Evolutionary conservation across 306 rosid species (phyloP), one percentile per base, ranked within the genome.

Genomic region (Castanea mollissima): DNA sequence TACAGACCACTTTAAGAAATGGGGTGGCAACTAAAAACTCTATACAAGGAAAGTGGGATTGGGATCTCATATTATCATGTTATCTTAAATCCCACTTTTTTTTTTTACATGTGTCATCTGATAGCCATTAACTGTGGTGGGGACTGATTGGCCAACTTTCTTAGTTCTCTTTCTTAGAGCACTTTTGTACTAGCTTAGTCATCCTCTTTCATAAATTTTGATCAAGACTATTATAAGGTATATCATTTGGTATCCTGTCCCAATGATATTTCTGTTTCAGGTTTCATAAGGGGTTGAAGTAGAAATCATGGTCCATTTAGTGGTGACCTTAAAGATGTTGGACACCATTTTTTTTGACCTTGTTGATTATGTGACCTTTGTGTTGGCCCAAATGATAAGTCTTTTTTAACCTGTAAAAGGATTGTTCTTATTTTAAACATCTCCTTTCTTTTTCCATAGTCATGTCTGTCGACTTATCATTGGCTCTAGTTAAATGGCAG

Each of bases 11-110:
- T 38, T 38, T 38, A 8, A 38, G 46, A 38, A 38, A 38, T 38
- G 46, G 46, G 46, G 46, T 2, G 46, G 46, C 46, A 38, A 38
- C 46, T 38, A 7, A 38, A 38, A 38, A 38, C 55, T 71, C 82
- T 51, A 74, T 44, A 78, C 64, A 49, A 58, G 74, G 86, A 54
- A 79, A 80, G 75, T 84, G 87, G 81, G 84, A 32, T 55, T 57
- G 71, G 52, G 3, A 15, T 25, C 4, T 11, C 25, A 38, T 16
- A 38, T 38, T 38, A 2, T 38, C 46, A 38, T 38, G 46, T 57
- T 55, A 20, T 73, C 73, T 79, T 9, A 60, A 52, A 49, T 6
- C 35, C 64, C 23, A 32, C 5, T 20, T 20, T 25, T 20, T 20
- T 21, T 20, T 2, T 31, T 6, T 19, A n/a, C 14, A 34, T 21